Conservation (phyloP, 2,329 filamentous ascomycete genomes). For the Penicillium sp. region DNA sequence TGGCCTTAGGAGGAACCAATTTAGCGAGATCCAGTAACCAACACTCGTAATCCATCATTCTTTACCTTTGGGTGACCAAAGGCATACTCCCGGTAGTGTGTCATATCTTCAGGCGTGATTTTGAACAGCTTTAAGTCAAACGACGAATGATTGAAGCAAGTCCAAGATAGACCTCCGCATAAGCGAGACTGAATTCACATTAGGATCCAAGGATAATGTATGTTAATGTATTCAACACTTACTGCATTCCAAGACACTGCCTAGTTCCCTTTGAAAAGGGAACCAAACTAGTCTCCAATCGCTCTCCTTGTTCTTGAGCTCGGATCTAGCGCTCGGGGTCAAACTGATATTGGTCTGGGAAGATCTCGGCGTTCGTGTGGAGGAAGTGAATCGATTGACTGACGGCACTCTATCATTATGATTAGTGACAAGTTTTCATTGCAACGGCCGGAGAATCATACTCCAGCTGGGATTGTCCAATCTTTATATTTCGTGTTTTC, state of each 20-base stretch:
- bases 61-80: neutral
- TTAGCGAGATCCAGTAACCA: too few species aligned
- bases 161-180: neutral
- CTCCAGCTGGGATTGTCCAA: neutral
- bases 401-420: neutral
- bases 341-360: neutral
- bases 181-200: neutral
- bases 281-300: neutral
- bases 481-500: neutral
- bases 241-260: neutral
- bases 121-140: neutral
- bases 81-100: neutral
- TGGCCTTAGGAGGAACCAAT: too few species aligned
- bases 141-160: neutral
- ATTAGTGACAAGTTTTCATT: neutral
- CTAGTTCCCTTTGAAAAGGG: neutral
- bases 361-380: neutral
- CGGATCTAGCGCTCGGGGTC: neutral
- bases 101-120: neutral
- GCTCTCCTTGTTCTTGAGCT: neutral
- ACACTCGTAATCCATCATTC: too few species aligned
- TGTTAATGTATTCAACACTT: neutral
- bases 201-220: neutral
- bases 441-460: neutral
- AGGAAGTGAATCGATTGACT: neutral